Base-by-base conservation (phyloP, 225 moss, liverwort and hornwort species). In the Straminergon stramineum region DNA sequence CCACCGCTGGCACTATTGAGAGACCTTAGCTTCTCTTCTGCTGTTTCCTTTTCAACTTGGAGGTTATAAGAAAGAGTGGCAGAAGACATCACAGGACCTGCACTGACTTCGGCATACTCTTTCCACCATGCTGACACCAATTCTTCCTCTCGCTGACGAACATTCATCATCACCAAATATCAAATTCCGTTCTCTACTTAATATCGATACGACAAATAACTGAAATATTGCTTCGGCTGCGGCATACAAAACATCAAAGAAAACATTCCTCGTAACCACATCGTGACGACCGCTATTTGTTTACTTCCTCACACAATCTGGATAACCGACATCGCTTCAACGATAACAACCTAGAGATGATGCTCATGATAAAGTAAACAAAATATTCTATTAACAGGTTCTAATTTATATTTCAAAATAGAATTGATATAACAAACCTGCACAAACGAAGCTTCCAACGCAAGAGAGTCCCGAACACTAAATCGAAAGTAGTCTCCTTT, bases 121-220 rank as follows among this genome's bases (percentile, higher is more conserved):
- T 95, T 97, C 99, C 99, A 99, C 99, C 99, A 99, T 76, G 94
- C 97, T 84, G 96, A 94, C 23, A 97, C 97, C 93, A 99, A 87
- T 75, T 97, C 97, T 95, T 97, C 99, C 90, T 99, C 99, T 87
- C 95, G 94, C 99, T 99, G 93, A 83, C 39, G 84, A 77, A 56
- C 74, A 88, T 85, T 64, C 76, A 87, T 83, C 81, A 88, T 37
- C 80, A 84, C 39, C 88, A 88, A 79, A 82, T 53, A 80, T 84
- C 41, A 91, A 57, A 88, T 74, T 74, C 52, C 52, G 26, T 66
- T 66, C 83, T 75, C 53, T 23, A 84, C 30, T 80, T 75, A 68
- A 62, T 60, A 51, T 87, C 51, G 77, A 65, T 23, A 61, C 26
- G 73, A 39, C 67, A 17, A 68, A 80, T 23, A 84, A 63, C 58